These are phyloP conservation scores for Davidsoniella eucalypti DNA, from an alignment of 2,329 filamentous ascomycete genomes.

Conservation along the genomic window DNA sequence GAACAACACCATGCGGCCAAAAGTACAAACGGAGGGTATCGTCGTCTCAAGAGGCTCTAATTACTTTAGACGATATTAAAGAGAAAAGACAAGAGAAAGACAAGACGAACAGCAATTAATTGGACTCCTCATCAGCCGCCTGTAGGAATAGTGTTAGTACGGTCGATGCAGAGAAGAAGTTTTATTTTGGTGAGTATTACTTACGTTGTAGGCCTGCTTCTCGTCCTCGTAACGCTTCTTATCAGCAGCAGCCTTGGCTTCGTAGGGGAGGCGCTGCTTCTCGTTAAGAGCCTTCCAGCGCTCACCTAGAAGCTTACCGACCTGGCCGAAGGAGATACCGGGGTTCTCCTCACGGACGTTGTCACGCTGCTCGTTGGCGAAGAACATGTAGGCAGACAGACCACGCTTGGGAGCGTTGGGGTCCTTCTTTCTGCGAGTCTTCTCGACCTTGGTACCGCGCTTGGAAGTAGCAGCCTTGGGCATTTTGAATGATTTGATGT, in stretches of 20 bases:
- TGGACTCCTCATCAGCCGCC: constrained; percentile 17
- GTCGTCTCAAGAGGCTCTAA: constrained; percentile 7
- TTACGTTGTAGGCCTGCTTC: constrained; percentile 85
- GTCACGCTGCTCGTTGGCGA: constrained; percentile 97
- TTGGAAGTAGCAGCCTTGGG: constrained; percentile 39
- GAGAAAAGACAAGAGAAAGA: neutral
- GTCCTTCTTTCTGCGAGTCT: constrained; percentile 51
- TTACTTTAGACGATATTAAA: constrained; percentile 5
- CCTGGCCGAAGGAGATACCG: constrained; percentile 91
- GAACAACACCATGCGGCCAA: constrained; percentile 7
- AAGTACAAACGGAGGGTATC: constrained; percentile 6
- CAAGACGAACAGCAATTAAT: constrained; percentile 11
- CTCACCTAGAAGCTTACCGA: constrained; percentile 96
- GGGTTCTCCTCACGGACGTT: constrained; percentile 98
- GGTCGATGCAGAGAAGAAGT: neutral
- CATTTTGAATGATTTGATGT: constrained; percentile 27
- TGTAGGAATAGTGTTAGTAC: constrained; percentile 13
- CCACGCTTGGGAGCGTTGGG: constrained; percentile 98
- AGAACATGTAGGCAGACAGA: constrained; percentile 99
- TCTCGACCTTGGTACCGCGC: constrained; percentile 37
- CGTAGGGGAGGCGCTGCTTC: constrained; percentile 84
- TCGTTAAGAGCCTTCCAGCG: constrained; percentile 95
- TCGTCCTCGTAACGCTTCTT: constrained; percentile 99
- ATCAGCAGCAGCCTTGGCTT: constrained; percentile 88
- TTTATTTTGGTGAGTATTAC: constrained; percentile 20